A percentile compares a stretch with the other conserved stretches of the same genome.
Evolutionary conservation across 225 moss, liverwort and hornwort species (phyloP).

Genomic region (Sphagnum contortum): DNA sequence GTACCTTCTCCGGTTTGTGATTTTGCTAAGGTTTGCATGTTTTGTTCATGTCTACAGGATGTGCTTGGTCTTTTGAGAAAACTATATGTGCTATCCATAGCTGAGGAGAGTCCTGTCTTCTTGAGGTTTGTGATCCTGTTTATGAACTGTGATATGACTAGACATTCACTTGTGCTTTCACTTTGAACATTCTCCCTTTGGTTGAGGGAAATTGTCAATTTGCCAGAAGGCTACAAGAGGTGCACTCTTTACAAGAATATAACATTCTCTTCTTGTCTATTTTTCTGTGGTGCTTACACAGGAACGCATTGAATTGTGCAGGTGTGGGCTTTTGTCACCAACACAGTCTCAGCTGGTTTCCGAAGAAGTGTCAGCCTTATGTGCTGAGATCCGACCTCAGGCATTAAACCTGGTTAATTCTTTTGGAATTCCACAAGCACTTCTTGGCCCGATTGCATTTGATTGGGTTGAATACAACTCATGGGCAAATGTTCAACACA

Average conservation of each 20-base stretch:
- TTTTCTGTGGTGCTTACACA: not conserved
- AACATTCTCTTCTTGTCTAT: not conserved
- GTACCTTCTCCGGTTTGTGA: not conserved
- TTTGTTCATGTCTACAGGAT: conserved; percentile 10
- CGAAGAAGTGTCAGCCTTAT: conserved; percentile 42
- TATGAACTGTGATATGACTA: not conserved
- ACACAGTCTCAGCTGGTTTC: conserved; percentile 51
- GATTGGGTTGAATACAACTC: conserved; percentile 85
- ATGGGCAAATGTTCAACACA: conserved; percentile 30
- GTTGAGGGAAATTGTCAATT: not conserved
- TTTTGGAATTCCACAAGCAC: conserved; percentile 43
- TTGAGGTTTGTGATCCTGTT: conserved; percentile 37
- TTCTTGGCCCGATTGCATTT: conserved; percentile 71
- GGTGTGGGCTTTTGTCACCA: conserved; percentile 50
- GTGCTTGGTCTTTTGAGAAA: conserved; percentile 60
- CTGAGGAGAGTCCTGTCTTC: conserved; percentile 54
- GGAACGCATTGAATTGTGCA: conserved; percentile 13
- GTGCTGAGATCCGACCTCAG: conserved; percentile 59
- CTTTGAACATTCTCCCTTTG: not conserved
- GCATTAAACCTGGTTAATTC: conserved; percentile 63
- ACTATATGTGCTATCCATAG: conserved; percentile 48
- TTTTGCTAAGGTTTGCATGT: not conserved
- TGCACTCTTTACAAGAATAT: not conserved
- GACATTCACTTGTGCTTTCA: not conserved
- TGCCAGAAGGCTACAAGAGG: not conserved